phyloP scores from a whole-genome alignment of 164 flowering plant genomes.

The Macadamia tetraphylla region DNA sequence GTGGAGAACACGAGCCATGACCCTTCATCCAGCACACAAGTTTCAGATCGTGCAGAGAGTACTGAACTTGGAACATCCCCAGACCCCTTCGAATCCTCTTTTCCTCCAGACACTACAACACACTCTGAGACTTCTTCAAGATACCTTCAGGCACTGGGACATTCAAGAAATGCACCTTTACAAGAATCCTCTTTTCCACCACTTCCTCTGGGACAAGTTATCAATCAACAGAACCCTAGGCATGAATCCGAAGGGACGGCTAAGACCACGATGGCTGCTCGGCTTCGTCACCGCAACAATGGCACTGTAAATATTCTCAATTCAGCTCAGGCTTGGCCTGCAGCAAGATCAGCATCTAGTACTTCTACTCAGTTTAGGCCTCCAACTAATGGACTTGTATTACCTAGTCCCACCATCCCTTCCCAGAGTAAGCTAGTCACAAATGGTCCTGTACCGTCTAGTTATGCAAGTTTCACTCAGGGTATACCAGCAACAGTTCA shows the following conservation, averaged over 20 bases:
- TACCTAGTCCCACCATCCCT: constrained; percentile 3
- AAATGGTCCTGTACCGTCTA: constrained; percentile 13
- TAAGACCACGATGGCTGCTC: constrained; percentile 50
- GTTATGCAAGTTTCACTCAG: constrained; percentile 21
- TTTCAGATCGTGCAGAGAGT: constrained; percentile 22
- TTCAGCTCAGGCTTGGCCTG: constrained; percentile 29
- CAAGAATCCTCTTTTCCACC: constrained; percentile 64
- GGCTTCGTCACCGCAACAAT: constrained; percentile 34
- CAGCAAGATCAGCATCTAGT: constrained; percentile 14
- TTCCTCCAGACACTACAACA: constrained; percentile 18
- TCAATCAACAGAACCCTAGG: constrained; percentile 28
- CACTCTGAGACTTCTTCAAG: constrained; percentile 49
- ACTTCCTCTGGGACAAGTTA: constrained; percentile 29
- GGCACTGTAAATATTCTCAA: constrained; percentile 16
- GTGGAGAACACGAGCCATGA: constrained; percentile 19
- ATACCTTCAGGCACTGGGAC: constrained; percentile 51
- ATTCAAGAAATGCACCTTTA: constrained; percentile 27
- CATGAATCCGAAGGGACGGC: constrained; percentile 21
- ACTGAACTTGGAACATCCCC: constrained; percentile 32
- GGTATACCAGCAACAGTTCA: constrained; percentile 12
- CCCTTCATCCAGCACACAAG: constrained; percentile 21
- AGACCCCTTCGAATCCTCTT: constrained; percentile 30
- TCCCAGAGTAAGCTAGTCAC: constrained; percentile 2
- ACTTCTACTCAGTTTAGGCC: constrained; percentile 24
- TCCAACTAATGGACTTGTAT: constrained; percentile 4